Conservation (phyloP, 2,329 filamentous ascomycete species). For the Penicillium sp. region DNA sequence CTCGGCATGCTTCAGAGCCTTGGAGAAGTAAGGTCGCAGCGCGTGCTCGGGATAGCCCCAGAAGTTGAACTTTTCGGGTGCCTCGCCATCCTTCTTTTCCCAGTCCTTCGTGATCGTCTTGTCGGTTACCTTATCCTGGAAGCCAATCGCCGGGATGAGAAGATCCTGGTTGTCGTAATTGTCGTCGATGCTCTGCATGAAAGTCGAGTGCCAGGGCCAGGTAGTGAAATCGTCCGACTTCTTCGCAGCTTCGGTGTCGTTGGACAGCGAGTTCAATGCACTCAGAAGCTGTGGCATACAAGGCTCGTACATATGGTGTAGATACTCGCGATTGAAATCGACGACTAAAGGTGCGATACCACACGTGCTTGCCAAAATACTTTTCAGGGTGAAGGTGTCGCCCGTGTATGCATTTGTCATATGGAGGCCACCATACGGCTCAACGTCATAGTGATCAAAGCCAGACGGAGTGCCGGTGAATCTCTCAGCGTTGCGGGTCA, state of each 20-base stretch:
- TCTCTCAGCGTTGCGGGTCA: constrained; percentile 24
- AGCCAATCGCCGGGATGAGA: constrained; percentile 23
- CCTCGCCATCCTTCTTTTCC: constrained; percentile 3
- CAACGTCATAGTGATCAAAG: constrained; percentile 9
- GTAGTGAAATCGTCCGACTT: constrained; percentile 17
- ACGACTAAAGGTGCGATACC: constrained; percentile 40
- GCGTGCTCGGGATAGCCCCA: constrained; percentile 26
- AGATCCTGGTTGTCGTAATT: constrained; percentile 26
- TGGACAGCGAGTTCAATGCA: constrained; percentile 14
- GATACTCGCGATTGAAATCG: constrained; percentile 43
- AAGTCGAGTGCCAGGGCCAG: constrained; percentile 27
- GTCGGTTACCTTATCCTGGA: constrained; percentile 18
- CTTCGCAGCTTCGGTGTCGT: constrained; percentile 6
- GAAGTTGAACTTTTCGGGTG: constrained; percentile 18
- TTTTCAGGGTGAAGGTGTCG: constrained; percentile 46
- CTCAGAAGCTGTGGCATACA: constrained; percentile 38
- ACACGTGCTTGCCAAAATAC: constrained; percentile 40
- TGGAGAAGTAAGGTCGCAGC: constrained; percentile 21
- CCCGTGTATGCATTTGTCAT: constrained; percentile 41
- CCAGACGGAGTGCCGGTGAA: constrained; percentile 20
- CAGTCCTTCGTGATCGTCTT: constrained; percentile 16
- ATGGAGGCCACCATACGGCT: constrained; percentile 39
- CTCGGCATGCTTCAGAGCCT: constrained; percentile 23
- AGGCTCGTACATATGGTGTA: constrained; percentile 43
- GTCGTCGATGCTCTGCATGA: constrained; percentile 29